Evolutionary conservation across 257 asterid genomes (phyloP).

Genomic region (Cinchona pubescens): DNA sequence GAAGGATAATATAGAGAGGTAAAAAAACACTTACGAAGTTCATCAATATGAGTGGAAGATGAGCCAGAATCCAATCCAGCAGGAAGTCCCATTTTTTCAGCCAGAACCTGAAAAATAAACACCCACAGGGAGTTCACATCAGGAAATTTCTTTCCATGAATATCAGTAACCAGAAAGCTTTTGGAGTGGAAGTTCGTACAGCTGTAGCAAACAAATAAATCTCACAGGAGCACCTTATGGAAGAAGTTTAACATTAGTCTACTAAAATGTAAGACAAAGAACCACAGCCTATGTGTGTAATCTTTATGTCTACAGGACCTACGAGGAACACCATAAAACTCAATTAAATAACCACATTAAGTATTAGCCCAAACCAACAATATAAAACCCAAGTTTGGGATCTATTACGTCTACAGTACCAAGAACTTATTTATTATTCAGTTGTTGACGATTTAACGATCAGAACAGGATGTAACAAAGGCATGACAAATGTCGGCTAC

Average conservation of each 20-base stretch:
- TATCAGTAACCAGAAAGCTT: neutral
- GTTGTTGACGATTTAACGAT: neutral
- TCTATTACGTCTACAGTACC: neutral
- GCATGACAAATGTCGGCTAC: neutral
- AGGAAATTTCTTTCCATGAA: neutral
- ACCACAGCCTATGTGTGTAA: neutral
- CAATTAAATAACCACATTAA: neutral
- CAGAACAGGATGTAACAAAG: neutral
- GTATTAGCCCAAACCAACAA: neutral
- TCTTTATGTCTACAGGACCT: neutral
- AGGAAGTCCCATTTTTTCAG: conserved; percentile 97
- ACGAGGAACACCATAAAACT: neutral
- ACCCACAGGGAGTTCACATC: conserved; percentile 19
- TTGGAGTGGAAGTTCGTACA: neutral
- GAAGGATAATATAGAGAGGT: neutral
- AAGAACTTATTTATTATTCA: neutral
- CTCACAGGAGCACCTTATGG: neutral
- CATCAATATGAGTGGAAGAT: conserved; percentile 50
- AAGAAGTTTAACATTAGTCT: neutral
- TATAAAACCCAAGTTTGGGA: neutral
- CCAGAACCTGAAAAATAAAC: conserved; percentile 63
- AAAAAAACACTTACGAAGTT: conserved; percentile 58
- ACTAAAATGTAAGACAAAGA: too few species aligned
- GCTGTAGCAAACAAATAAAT: neutral
- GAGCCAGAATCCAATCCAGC: conserved; percentile 44